Evolutionary conservation across 495 filamentous ascomycete species (phyloP).

Genomic region (Neurospora hispaniola): DNA sequence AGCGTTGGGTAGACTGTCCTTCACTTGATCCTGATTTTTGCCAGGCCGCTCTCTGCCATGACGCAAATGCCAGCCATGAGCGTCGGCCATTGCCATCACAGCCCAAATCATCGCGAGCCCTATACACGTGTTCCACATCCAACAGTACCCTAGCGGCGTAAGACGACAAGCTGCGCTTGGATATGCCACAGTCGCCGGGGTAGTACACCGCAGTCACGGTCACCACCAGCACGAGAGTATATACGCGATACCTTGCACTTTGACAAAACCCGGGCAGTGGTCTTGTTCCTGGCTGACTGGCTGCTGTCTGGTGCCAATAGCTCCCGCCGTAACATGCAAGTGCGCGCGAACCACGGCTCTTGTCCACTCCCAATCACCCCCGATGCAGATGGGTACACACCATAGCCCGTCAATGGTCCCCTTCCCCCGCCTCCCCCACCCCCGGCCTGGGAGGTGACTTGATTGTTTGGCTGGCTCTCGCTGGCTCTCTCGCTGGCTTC

Average conservation of each 20-base stretch:
- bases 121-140: neutral
- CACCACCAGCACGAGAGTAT: neutral
- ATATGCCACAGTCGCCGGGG: neutral
- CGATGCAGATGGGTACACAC: neutral
- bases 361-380: neutral
- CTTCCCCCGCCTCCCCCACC: neutral
- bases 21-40: neutral
- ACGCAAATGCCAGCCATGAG: neutral
- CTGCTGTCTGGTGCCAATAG: neutral
- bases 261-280: neutral
- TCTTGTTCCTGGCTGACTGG: neutral
- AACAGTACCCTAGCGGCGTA: neutral
- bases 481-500: neutral
- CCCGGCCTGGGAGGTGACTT: neutral
- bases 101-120: neutral
- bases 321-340: neutral
- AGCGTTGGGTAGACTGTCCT: neutral
- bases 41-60: neutral
- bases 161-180: neutral
- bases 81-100: neutral
- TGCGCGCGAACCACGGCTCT: neutral
- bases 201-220: neutral
- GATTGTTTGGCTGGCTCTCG: neutral
- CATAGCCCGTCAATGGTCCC: neutral
- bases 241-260: neutral